A percentile compares a stretch with the other conserved stretches of the same genome.
Evolutionary conservation across 768 basidiomycete species (phyloP).

Genomic region (Hortiboletus flavorubellus): DNA sequence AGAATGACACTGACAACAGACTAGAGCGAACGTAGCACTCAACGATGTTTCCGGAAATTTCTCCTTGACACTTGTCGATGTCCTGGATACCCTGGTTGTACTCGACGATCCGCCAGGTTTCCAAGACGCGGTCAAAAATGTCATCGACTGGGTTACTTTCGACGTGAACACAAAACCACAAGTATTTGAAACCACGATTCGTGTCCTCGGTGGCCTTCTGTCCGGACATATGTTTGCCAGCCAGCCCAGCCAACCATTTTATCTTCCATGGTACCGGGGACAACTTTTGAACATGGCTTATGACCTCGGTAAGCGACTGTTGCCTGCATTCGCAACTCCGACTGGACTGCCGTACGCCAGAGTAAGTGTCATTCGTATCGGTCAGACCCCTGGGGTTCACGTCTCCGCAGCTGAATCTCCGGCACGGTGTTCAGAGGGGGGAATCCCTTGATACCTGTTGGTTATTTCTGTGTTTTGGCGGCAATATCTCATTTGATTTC

Average conservation of each 20-base stretch:
- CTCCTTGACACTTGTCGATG: slow-evolving; percentile 78
- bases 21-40: slow-evolving; percentile 64
- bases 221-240: slow-evolving; percentile 85
- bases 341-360: slow-evolving; percentile 93
- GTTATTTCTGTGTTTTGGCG: slow-evolving; percentile 27
- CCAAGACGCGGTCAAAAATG: slow-evolving; percentile 76
- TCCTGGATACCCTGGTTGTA: slow-evolving; percentile 89
- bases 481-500: slow-evolving; percentile 8
- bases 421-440: slow-evolving; percentile 68
- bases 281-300: slow-evolving; percentile 78
- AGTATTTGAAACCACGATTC: slow-evolving; percentile 96
- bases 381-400: neutral
- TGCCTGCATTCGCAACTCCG: slow-evolving; percentile 89
- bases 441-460: slow-evolving; percentile 85
- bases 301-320: slow-evolving; percentile 80
- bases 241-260: slow-evolving; percentile 59
- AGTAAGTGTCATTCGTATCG: slow-evolving; percentile 37
- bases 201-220: slow-evolving; percentile 86
- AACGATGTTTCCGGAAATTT: slow-evolving; percentile 97
- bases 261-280: slow-evolving; percentile 79
- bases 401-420: slow-evolving; percentile 66
- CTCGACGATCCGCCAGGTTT: slow-evolving; percentile 76
- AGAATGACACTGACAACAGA: slow-evolving; percentile 12
- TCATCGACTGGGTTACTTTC: slow-evolving; percentile 82
- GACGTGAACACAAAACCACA: slow-evolving; percentile 96